Conservation (phyloP, 768 basidiomycete genomes). For the Sistotremastrum niveocremeum region DNA sequence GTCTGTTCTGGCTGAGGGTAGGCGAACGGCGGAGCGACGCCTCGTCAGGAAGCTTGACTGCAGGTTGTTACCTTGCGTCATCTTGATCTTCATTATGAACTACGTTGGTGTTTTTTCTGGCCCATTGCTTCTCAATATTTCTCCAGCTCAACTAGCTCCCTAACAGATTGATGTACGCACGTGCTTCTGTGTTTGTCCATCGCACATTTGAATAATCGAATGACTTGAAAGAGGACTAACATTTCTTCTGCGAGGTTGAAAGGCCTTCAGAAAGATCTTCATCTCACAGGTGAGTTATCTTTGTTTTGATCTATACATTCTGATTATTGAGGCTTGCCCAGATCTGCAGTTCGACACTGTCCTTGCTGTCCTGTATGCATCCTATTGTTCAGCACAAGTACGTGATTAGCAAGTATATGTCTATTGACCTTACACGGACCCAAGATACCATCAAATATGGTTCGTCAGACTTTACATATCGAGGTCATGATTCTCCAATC, state of each 20-base stretch:
- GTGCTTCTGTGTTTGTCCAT: too few relatives aligned
- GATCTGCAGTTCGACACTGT: constrained; percentile 40
- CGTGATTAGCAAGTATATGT: too few relatives aligned
- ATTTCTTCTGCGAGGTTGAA: constrained; percentile 10
- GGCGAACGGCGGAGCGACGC: constrained; percentile 18
- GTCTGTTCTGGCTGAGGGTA: constrained; percentile 4
- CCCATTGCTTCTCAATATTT: too few relatives aligned
- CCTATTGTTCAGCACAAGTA: constrained; percentile 44
- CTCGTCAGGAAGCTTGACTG: constrained; percentile 45
- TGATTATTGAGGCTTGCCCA: constrained; percentile 8
- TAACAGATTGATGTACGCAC: too few relatives aligned
- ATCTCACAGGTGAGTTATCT: constrained; percentile 5
- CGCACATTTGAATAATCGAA: too few relatives aligned
- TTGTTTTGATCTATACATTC: background rate
- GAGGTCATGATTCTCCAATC: too few relatives aligned
- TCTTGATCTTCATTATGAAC: constrained; percentile 52
- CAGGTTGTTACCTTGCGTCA: constrained; percentile 41
- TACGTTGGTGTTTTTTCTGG: constrained; percentile 40
- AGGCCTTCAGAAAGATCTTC: constrained; percentile 13
- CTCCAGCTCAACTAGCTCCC: too few relatives aligned
- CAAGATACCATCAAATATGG: constrained; percentile 24
- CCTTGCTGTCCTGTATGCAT: constrained; percentile 40
- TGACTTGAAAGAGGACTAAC: constrained; percentile 19
- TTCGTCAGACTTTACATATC: background rate
- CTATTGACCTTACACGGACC: too few relatives aligned